These are phyloP conservation scores for Xylaria acuta DNA, from an alignment of 495 filamentous ascomycete species.

Conservation along the genomic window DNA sequence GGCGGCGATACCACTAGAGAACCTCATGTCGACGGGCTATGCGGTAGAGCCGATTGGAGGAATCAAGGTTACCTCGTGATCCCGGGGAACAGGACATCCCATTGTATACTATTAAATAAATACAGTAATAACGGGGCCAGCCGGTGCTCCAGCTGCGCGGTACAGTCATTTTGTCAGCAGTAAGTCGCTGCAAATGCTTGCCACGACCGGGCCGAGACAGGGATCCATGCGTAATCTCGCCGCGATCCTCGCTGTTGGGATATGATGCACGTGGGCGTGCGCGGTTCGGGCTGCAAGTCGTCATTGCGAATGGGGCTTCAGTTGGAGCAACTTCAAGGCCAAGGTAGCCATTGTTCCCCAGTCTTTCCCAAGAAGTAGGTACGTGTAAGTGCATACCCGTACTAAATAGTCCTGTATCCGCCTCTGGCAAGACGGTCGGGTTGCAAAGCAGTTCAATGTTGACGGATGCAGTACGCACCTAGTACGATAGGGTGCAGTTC, in stretches of 20 bases:
- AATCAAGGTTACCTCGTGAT: slow-evolving; percentile 1
- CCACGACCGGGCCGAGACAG: slow-evolving; percentile 8
- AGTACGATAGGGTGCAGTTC: neutral
- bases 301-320: slow-evolving; percentile 9
- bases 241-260: slow-evolving; percentile 19
- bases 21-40: slow-evolving; percentile 14
- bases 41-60: neutral
- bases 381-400: neutral
- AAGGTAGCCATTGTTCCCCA: neutral
- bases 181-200: neutral
- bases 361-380: neutral
- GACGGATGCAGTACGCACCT: no score
- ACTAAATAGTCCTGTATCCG: neutral
- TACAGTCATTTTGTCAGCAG: slow-evolving; percentile 18
- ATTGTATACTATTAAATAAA: slow-evolving; percentile 10
- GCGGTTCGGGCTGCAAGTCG: slow-evolving; percentile 4
- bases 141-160: neutral
- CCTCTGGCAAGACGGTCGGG: neutral
- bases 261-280: slow-evolving; percentile 8
- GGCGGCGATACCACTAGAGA: slow-evolving; percentile 4
- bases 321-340: slow-evolving; percentile 14
- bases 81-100: neutral
- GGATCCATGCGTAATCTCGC: slow-evolving; percentile 15
- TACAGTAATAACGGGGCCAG: neutral
- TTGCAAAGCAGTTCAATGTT: neutral